phyloP scores from a whole-genome alignment of 345 rosid species.

The Eucalyptus leucophloia region DNA sequence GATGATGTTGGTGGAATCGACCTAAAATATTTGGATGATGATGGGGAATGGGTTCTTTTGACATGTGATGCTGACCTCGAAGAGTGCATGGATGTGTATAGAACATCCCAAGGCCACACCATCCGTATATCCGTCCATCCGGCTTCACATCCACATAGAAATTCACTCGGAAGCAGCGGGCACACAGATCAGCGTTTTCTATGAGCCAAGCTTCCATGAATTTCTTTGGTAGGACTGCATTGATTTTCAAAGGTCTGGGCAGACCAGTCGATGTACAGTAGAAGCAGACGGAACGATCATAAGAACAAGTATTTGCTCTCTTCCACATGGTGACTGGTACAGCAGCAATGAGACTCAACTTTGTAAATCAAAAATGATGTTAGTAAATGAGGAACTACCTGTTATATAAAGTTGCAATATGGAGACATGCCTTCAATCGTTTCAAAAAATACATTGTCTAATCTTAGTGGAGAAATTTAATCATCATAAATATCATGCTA shows the following conservation, averaged over 20 bases:
- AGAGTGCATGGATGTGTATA: slow-evolving; percentile 63
- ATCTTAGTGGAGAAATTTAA: neutral
- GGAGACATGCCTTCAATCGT: neutral
- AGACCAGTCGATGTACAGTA: neutral
- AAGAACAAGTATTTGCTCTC: neutral
- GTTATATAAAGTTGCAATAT: neutral
- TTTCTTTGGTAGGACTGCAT: neutral
- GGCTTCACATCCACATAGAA: neutral
- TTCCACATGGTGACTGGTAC: neutral
- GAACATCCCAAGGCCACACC: slow-evolving; percentile 26
- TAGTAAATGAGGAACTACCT: neutral
- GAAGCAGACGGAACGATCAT: neutral
- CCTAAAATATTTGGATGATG: slow-evolving; percentile 68
- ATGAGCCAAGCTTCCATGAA: neutral
- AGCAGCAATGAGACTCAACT: neutral
- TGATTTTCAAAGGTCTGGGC: neutral
- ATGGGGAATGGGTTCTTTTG: slow-evolving; percentile 61
- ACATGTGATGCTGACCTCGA: slow-evolving; percentile 73
- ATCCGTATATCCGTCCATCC: slow-evolving; percentile 45
- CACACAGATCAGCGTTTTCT: neutral
- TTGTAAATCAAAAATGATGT: neutral
- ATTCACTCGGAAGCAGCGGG: neutral
- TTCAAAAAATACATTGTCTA: neutral
- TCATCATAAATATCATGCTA: neutral
- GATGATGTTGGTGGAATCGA: slow-evolving; percentile 28